These are phyloP conservation scores for Phytophthora capsici DNA, from an alignment of 352 stramenopile species.

Conservation along the genomic window DNA sequence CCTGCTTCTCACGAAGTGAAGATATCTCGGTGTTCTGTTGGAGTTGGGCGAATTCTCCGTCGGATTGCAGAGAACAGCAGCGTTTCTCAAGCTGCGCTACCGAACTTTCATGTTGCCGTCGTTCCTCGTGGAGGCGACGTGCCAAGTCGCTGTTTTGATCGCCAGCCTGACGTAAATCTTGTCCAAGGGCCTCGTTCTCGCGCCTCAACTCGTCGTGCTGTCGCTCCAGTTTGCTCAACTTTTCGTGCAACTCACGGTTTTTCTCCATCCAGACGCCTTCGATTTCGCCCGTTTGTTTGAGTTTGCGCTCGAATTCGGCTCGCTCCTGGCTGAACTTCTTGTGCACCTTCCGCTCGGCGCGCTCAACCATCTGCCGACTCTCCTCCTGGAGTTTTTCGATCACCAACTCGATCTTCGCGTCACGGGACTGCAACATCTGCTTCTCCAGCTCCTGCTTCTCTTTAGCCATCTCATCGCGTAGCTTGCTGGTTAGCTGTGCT, in stretches of 20 bases:
- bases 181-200: slow-evolving; percentile 55
- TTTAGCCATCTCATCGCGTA: slow-evolving; percentile 61
- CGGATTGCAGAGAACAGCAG: slow-evolving; percentile 43
- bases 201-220: slow-evolving; percentile 49
- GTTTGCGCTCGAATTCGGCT: slow-evolving; percentile 72
- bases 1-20: slow-evolving; percentile 54
- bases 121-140: slow-evolving; percentile 67
- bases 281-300: slow-evolving; percentile 81
- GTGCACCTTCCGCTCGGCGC: slow-evolving; percentile 50
- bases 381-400: slow-evolving; percentile 84
- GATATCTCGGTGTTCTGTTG: slow-evolving; percentile 54
- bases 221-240: slow-evolving; percentile 58
- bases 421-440: slow-evolving; percentile 75
- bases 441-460: slow-evolving; percentile 70
- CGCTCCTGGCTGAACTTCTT: slow-evolving; percentile 67
- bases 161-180: slow-evolving; percentile 46
- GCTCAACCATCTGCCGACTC: slow-evolving; percentile 59
- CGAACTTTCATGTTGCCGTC: slow-evolving; percentile 49
- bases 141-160: slow-evolving; percentile 65
- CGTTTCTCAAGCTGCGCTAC: slow-evolving; percentile 56
- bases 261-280: slow-evolving; percentile 89
- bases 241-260: slow-evolving; percentile 79
- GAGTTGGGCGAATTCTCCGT: slow-evolving; percentile 47
- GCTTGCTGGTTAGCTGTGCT: slow-evolving; percentile 49
- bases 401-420: slow-evolving; percentile 83